Base-by-base conservation (phyloP, 768 basidiomycete genomes). In the Mrakia gelida region DNA sequence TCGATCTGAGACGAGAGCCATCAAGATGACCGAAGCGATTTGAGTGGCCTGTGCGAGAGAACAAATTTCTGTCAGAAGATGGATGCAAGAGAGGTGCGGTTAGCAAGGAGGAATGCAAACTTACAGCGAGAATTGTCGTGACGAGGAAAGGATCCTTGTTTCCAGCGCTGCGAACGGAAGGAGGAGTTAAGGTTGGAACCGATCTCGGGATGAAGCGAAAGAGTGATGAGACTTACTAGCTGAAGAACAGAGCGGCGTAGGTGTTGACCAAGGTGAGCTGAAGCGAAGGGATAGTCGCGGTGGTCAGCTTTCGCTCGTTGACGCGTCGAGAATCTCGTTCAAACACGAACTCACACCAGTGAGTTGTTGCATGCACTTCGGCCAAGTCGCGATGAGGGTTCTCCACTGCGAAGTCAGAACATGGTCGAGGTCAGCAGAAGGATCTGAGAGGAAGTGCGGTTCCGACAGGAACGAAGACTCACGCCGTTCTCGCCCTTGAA, bases 281-380 rank as follows among this genome's bases (percentile, higher is more conserved):
- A 71, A 49, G 71, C 3, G 45, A 45, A 52, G 71, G 1, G 26
- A 41, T n/a, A n/a, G n/a, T n/a, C n/a, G n/a, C n/a, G n/a, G 18
- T 6, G 45, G 41, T 71, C 70, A 43, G 41, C 41, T 71, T 30
- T 45, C 28, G 38, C 5, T 26, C 21, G 71, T 18, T 43, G 71
- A 21, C 71, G 38, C 71, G 59, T 32, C 16, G 52, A 71, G 70
- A 26, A 28, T 2, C 8, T 43, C 28, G 41, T 2, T n/a, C 5
- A 43, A 41, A 16, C 15, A 45, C 5, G 59, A 8, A 59, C 59
- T n/a, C 8, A 71, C 28, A 3, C 71, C 71, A 23, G 71, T 71
- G 38, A 71, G 71, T 49, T 71, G 71, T 30, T 71, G 71, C 71
- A 54, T 38, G 45, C 71, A 71, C 45, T 71, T 71, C 0, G 71